Conservation (phyloP, 192 early-diverging fungal genomes). For the Glomus cerebriforme region DNA sequence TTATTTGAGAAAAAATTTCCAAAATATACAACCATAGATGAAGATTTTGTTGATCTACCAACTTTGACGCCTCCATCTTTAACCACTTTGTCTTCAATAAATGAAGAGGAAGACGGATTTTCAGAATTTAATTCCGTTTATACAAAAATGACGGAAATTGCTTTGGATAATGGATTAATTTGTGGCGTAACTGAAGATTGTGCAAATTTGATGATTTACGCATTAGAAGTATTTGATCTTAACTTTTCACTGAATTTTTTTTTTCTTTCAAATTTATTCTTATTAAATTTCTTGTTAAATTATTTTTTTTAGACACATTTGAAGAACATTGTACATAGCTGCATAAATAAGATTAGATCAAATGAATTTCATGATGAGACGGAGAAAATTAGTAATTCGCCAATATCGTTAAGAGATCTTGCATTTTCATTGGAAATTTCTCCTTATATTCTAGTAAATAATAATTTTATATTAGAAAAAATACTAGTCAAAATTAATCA, state of each 20-base stretch:
- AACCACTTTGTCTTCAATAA: not conserved
- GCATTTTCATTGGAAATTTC: conserved; percentile 13
- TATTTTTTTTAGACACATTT: not conserved
- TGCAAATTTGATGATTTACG: conserved; percentile 3
- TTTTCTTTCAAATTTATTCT: not conserved
- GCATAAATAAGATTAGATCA: not conserved
- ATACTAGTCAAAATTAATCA: not conserved
- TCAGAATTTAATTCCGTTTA: not conserved
- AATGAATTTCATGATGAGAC: not conserved
- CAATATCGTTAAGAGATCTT: conserved; percentile 11
- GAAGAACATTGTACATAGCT: conserved; percentile 5
- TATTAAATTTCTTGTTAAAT: not conserved
- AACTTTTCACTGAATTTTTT: not conserved
- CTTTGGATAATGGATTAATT: conserved; percentile 8
- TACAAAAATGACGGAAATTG: conserved; percentile 12
- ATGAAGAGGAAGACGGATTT: not conserved
- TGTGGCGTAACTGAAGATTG: conserved; percentile 11
- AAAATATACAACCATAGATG: not conserved
- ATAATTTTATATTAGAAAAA: not conserved
- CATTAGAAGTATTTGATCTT: not conserved
- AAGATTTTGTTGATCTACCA: not conserved
- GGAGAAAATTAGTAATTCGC: not conserved
- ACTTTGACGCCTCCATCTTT: not conserved
- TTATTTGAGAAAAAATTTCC: not conserved
- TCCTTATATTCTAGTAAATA: conserved; percentile 1